Evolutionary conservation across 345 rosid genomes (phyloP), one percentile per base, ranked within the genome.

Genomic region (Corymbia maculata): DNA sequence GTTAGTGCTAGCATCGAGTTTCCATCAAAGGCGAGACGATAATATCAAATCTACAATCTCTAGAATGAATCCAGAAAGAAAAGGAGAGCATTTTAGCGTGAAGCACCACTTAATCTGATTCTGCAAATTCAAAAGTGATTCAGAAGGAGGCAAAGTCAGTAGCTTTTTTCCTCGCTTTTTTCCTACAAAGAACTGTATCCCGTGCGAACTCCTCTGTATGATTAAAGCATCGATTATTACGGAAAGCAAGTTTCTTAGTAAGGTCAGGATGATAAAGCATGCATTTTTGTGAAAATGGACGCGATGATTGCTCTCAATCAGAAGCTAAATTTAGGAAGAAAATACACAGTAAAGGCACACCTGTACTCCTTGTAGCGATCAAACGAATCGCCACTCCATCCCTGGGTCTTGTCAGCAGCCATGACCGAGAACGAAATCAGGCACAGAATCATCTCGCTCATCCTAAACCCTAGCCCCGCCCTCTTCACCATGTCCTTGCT

Each of bases 321-420:
- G 42, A 53, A 64, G 70, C 24, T 13, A 47, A 24, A 51, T 36
- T 50, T n/a, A 52, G 26, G 32, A 61, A 45, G 5, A 87, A 84
- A 86, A 30, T 26, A 30, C 52, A 14, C 52, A 55, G 17, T 75
- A 50, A 85, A 75, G 44, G 49, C 86, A 47, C 36, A 96, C 99
- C 98, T 95, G 93, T 95, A 98, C 89, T 97, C 99, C 91, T 88
- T 94, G 90, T 98, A 98, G 44, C 99, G 98, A 89, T 98, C 96
- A 86, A 92, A 98, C 44, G 99, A 98, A 90, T 98, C 99, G 55
- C 99, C 99, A 28, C 98, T 95, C 99, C 99, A 98, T 8, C 99
- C 99, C 88, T 94, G 95, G 53, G 99, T 98, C 93, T 94, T 95
- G 91, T 97, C 98, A 57, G 99, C 97, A 2, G 99, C 98, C 99